Evolutionary conservation across 768 basidiomycete genomes (phyloP), one percentile per base, ranked within the genome.

Genomic region (Naematelia aurantialba): DNA sequence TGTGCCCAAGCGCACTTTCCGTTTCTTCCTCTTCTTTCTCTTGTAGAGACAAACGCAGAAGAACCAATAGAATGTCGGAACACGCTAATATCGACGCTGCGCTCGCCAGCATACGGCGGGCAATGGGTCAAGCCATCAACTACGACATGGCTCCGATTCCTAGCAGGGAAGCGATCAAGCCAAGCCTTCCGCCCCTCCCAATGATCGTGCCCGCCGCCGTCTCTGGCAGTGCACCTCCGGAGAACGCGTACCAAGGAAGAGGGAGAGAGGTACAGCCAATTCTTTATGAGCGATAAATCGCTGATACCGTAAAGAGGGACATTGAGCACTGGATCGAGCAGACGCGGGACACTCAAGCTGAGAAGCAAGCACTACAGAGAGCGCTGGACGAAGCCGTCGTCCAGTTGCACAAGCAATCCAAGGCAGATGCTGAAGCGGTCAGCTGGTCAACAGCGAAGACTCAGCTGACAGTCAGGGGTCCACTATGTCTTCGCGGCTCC

Each of bases 341-440:
- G 34, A 39, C 8, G 8, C 8, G 17, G 34, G 34, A 39, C 8
- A 39, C 34, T 8, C 34, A 39, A 8, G 34, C 34, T 8, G 34
- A 39, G 34, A 39, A 39, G 34, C 34, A 8, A 17, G 50, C 21
- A 10, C 50, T 51, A 21, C 21, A 51, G 25, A 13, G 26, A 5
- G 50, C 21, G 27, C 50, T 51, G 14, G 26, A 51, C 50, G 50
- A 51, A 51, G 50, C 50, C 10, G 21, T 51, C 26, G 50, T 17
- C 19, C 50, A 51, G 17, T 17, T 39, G 34, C 50, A 51, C 27
- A 21, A 51, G 27, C 14, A 19, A 25, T 4, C 50, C 12, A 11
- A 10, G 11, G 13, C 17, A 39, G 34, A 39, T 39, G 34, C 34
- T 17, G 34, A 39, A 8, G 34, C 17, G 17, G 34, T 39, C 34